Percentiles rank a stretch among this genome's conserved stretches.
These are phyloP conservation scores for Phyllosticta ampelicida DNA, from an alignment of 2,329 filamentous ascomycete species.

Conservation along the genomic window DNA sequence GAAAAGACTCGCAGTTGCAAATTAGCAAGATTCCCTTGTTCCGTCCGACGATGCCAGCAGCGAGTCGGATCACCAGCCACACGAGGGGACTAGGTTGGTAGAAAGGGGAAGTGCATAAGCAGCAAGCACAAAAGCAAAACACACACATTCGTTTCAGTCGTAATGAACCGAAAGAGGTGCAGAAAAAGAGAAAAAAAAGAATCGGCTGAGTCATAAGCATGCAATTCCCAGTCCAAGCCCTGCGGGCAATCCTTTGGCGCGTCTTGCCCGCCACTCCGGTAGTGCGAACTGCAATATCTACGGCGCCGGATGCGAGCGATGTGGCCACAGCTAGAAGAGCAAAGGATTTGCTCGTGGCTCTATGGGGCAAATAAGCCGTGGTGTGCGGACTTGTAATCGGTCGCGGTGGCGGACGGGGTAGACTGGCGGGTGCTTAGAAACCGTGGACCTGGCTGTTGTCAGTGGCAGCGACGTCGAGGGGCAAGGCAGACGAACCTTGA, in stretches of 20 bases:
- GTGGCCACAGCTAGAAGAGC: conserved; percentile 1
- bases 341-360: not conserved
- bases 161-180: not conserved
- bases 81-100: not conserved
- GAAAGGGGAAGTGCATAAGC: not conserved
- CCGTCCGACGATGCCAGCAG: not conserved
- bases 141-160: not conserved
- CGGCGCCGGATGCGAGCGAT: not conserved
- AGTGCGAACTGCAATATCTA: not conserved
- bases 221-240: not conserved
- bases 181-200: no score
- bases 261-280: not conserved
- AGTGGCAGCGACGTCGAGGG: not conserved
- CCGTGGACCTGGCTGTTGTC: conserved; percentile 22
- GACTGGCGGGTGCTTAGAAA: conserved; percentile 20
- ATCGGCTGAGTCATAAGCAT: not conserved
- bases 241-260: not conserved
- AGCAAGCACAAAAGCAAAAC: not conserved
- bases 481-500: conserved; percentile 56
- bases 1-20: not conserved
- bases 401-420: conserved; percentile 14
- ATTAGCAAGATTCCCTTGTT: not conserved
- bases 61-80: not conserved
- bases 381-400: conserved; percentile 1
- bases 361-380: not conserved